Percentiles rank a stretch among this genome's conserved stretches.
phyloP scores from a whole-genome alignment of 2,329 filamentous ascomycete genomes.

The Tetracladium maxilliforme region DNA sequence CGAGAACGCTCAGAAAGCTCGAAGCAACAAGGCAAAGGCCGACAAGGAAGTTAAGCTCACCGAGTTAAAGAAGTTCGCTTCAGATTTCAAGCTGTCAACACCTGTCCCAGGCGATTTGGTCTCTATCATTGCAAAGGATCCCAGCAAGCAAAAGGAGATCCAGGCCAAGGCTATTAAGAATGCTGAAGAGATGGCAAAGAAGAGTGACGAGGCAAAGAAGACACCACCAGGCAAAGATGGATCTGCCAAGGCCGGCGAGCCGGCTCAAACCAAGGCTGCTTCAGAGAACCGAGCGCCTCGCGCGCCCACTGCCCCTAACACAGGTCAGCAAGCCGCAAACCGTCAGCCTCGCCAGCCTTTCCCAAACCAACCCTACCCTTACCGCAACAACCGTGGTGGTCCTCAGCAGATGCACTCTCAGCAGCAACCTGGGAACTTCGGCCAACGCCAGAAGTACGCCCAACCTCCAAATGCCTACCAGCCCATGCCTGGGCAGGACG shows the following conservation, averaged over 20 bases:
- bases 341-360: too few relatives aligned
- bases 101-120: conserved; percentile 86
- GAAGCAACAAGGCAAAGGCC: conserved; percentile 42
- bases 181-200: conserved; percentile 41
- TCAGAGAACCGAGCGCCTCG: too few relatives aligned
- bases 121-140: conserved; percentile 91
- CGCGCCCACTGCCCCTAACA: too few relatives aligned
- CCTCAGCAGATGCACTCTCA: too few relatives aligned
- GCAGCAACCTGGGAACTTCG: conserved; percentile 11
- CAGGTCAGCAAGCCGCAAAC: too few relatives aligned
- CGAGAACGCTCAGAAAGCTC: conserved; percentile 37
- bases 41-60: conserved; percentile 90
- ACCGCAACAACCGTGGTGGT: too few relatives aligned
- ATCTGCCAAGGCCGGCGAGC: conserved; percentile 24
- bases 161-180: conserved; percentile 75
- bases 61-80: conserved; percentile 88
- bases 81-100: conserved; percentile 86
- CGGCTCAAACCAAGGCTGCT: conserved; percentile 28
- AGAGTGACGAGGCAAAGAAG: conserved; percentile 17
- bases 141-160: conserved; percentile 85
- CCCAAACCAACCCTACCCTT: too few relatives aligned
- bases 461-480: conserved; percentile 23
- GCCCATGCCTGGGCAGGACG: conserved; percentile 45
- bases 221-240: conserved; percentile 27
- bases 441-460: conserved; percentile 24